Evolutionary conservation across 1,284 basidiomycete genomes (phyloP), one percentile per base, ranked within the genome.

Genomic region (Singerocomus inundabilis): DNA sequence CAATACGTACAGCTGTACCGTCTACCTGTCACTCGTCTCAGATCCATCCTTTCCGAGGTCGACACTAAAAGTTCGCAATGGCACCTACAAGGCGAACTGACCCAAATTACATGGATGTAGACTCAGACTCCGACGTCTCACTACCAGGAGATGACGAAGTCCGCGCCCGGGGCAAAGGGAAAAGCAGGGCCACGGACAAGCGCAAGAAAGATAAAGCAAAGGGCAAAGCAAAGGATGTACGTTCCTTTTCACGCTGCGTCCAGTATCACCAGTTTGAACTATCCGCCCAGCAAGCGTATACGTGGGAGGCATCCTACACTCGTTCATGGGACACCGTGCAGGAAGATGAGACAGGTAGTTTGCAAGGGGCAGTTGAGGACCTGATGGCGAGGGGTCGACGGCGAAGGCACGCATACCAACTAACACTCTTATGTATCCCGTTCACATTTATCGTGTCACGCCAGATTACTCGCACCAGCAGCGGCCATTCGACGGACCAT

Each of bases 291-390:
- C 83, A 82, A 80, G 78, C 84, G 1, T 95, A 95, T 62, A 92
- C 93, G 28, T 98, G 96, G 96, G 96, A 98, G 69, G 95, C 90
- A 1, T 88, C 90, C 8, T 98, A 95, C 67, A 87, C 92, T 44
- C 85, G 94, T 38, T 91, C 91, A 42, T 99, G 96, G 96, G 97
- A 99, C 61, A 90, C 88, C 3, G 93, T 99, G 0, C 89, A 93
- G 63, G 97, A 99, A 69, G 96, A 99, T 68, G 96, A 95, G 62
- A 80, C 80, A 0, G 96, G 96, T 1, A 96, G 92, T 59, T 70
- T 99, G 54, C 91, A 95, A 55, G 82, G 85, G 2, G 89, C 94
- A 1, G 94, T 99, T 4, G 85, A 94, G 57, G 91, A 91, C 54
- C 78, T 93, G 60, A 80, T 98, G 69, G 92, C 94, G 13, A 78